Percentiles rank a stretch among this genome's conserved stretches.
Evolutionary conservation across 1,284 basidiomycete species (phyloP).

Genomic region (Tetrapyrgos nigripes): DNA sequence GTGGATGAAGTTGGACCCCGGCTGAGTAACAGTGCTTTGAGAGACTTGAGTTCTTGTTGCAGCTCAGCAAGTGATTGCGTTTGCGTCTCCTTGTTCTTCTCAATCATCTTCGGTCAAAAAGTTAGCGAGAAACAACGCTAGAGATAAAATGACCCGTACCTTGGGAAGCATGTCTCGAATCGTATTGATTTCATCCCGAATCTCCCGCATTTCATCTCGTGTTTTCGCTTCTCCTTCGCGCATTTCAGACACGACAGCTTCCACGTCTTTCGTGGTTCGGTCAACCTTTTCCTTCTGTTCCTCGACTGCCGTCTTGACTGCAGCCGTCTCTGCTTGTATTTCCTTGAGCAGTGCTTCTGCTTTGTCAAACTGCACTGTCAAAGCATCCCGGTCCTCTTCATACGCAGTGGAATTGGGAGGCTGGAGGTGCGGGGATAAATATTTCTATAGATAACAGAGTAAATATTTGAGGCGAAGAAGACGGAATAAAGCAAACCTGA

Average conservation of each 20-base stretch:
- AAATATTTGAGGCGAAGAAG: background rate
- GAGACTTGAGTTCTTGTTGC: slow-evolving; percentile 93
- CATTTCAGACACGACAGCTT: slow-evolving; percentile 79
- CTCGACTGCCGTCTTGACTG: slow-evolving; percentile 80
- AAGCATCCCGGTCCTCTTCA: slow-evolving; percentile 85
- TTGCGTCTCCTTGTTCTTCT: slow-evolving; percentile 89
- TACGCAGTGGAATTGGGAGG: slow-evolving; percentile 92
- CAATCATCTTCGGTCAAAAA: slow-evolving; percentile 76
- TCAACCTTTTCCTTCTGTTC: slow-evolving; percentile 84
- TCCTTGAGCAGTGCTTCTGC: slow-evolving; percentile 85
- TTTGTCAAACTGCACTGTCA: slow-evolving; percentile 93
- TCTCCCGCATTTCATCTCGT: slow-evolving; percentile 90
- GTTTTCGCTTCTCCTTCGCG: slow-evolving; percentile 81
- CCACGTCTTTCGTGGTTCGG: slow-evolving; percentile 81
- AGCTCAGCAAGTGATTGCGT: slow-evolving; percentile 82
- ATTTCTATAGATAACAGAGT: slow-evolving; percentile 67
- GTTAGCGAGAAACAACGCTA: slow-evolving; percentile 1
- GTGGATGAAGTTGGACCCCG: slow-evolving; percentile 63
- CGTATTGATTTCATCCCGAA: slow-evolving; percentile 90
- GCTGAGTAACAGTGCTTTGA: slow-evolving; percentile 92
- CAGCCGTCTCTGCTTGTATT: slow-evolving; percentile 80
- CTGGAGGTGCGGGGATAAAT: slow-evolving; percentile 89
- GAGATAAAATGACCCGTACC: slow-evolving; percentile 47
- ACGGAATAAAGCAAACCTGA: slow-evolving; percentile 57
- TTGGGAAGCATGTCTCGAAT: slow-evolving; percentile 92